Evolutionary conservation across 805 yeast genomes (phyloP).

Genomic region (Ogataea polymorpha): DNA sequence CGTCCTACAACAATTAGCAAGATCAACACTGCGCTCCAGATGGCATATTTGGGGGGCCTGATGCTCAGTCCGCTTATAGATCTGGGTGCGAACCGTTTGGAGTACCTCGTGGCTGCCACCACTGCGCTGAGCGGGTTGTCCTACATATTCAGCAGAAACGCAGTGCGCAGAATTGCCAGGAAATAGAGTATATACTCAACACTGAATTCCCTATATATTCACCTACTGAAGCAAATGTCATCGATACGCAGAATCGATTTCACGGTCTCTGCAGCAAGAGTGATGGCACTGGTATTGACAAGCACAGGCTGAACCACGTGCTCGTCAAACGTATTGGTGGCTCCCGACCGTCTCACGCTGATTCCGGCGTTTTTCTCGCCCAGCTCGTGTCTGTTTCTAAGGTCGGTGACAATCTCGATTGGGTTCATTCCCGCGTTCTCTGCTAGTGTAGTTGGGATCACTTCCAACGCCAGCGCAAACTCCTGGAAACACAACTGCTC

Average conservation of each 20-base stretch:
- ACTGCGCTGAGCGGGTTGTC: constrained; percentile 77
- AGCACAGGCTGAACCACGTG: constrained; percentile 95
- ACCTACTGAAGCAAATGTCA: constrained; percentile 91
- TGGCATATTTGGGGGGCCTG: constrained; percentile 75
- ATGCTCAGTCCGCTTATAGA: constrained; percentile 49
- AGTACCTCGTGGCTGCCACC: constrained; percentile 61
- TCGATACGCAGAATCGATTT: constrained; percentile 95
- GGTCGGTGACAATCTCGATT: constrained; percentile 85
- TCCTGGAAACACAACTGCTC: constrained; percentile 91
- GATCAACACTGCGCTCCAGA: constrained; percentile 86
- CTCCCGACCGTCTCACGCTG: constrained; percentile 89
- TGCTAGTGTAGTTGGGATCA: constrained; percentile 90
- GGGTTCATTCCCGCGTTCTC: constrained; percentile 95
- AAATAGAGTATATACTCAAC: background rate
- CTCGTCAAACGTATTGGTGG: constrained; percentile 87
- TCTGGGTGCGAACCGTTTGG: constrained; percentile 34
- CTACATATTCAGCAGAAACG: constrained; percentile 66
- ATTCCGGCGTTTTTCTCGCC: constrained; percentile 96
- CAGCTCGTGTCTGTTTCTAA: constrained; percentile 83
- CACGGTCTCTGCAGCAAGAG: constrained; percentile 94
- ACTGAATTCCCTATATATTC: background rate
- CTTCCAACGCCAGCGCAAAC: constrained; percentile 87
- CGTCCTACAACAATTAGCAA: constrained; percentile 85
- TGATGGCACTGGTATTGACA: constrained; percentile 90
- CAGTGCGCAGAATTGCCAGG: constrained; percentile 38